phyloP scores from a whole-genome alignment of 257 asterid genomes.

The Verbascum thapsus region DNA sequence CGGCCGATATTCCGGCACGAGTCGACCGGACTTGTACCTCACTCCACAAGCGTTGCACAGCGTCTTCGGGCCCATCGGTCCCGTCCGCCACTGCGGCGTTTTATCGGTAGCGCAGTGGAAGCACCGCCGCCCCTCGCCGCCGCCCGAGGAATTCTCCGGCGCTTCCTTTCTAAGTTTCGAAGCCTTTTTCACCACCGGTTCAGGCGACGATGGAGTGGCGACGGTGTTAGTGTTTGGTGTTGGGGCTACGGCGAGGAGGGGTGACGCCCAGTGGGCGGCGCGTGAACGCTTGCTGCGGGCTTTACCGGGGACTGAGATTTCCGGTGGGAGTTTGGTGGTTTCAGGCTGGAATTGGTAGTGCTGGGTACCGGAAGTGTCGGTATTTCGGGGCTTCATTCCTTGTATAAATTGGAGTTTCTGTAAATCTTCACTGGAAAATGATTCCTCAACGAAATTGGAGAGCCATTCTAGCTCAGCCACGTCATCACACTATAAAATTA shows the following conservation, averaged over 20 bases:
- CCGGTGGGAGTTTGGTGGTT: constrained; percentile 28
- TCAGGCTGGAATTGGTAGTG: constrained; percentile 39
- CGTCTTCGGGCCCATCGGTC: constrained; percentile 70
- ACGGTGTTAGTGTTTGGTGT: not conserved
- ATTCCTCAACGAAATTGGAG: constrained; percentile 60
- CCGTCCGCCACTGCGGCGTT: constrained; percentile 71
- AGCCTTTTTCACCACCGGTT: constrained; percentile 5
- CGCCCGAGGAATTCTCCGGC: constrained; percentile 31
- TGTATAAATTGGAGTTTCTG: too few species aligned
- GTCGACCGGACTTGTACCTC: constrained; percentile 58
- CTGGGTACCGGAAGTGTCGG: constrained; percentile 27
- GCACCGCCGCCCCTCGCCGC: constrained; percentile 46
- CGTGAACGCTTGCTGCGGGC: constrained; percentile 69
- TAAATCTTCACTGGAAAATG: constrained; percentile 59
- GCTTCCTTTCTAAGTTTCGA: constrained; percentile 31
- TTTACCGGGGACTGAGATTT: constrained; percentile 55
- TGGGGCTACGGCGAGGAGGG: constrained; percentile 24
- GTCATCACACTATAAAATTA: constrained; percentile 47
- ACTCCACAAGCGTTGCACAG: constrained; percentile 71
- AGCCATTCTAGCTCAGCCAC: constrained; percentile 68
- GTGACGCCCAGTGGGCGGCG: constrained; percentile 63
- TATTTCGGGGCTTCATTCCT: too few species aligned
- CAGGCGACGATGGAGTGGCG: constrained; percentile 32
- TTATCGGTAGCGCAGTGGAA: constrained; percentile 61
- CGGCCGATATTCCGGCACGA: constrained; percentile 67